Evolutionary conservation across 805 yeast genomes (phyloP), one percentile per base, ranked within the genome.

Genomic region (Millerozyma miso): DNA sequence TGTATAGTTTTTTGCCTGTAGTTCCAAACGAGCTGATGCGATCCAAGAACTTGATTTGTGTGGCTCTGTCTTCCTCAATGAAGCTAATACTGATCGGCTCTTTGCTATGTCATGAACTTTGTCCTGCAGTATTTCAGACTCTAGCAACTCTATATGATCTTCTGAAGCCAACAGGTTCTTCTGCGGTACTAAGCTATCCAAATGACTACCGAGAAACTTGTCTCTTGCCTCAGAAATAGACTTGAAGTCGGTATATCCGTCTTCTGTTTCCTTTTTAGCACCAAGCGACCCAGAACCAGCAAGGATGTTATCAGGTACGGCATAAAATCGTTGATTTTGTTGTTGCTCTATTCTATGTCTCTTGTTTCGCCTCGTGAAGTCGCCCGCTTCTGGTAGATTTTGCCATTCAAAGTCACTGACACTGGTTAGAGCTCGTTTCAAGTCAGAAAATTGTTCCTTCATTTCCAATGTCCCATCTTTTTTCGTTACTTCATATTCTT

Each of bases 351-450:
- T 60, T 41, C 96, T 67, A 38, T 76, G 67, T 43, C 98, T 66
- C 51, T 89, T 88, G 61, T 88, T 88, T 44, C 79, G 71, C 54
- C 81, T 75, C 0, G 99, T 93, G 54, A 87, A 68, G 60, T 91
- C 98, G 1, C 88, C 85, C 1, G 88, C 93, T 48, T 88, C 96
- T 0, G 98, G 98, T 3, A 91, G 56, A 46, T 69, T 74, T 3
- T 76, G 72, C 99, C 99, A 91, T 54, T 90, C 83, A 3, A 79
- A 85, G 16, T 69, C 76, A 3, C 85, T 69, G 0, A 91, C 77
- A 0, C 60, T 52, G 0, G 81, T 66, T 32, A 90, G 61, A 1
- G 73, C 79, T 19, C 81, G 64, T 55, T 90, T 89, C 46, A 85
- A 66, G 54, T 84, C 91, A 1, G 77, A 66, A 58, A 88, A 87